Evolutionary conservation across 2,329 filamentous ascomycete genomes (phyloP), one percentile per base, ranked within the genome.

Genomic region (Ophiosphaerella herpotricha): DNA sequence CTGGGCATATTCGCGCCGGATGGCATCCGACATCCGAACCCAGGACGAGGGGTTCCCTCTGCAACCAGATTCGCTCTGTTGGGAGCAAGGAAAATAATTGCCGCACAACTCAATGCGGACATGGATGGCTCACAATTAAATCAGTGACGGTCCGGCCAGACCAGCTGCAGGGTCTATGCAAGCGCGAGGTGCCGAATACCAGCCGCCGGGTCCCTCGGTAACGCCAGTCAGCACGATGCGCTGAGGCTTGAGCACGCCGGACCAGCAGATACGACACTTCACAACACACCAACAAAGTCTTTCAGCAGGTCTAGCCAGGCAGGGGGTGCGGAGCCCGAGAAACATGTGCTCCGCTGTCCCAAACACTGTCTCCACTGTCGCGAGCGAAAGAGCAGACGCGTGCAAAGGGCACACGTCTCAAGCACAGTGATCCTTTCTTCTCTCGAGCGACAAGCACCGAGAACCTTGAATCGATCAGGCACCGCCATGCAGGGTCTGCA

Each of bases 391-490:
- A 39, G 16, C 14, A 13, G 36, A 21, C 14, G 36, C 52, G 43
- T 21, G 40, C 36, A 18, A 52, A 34, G 39, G 36, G 29, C 46
- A 13, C 39, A 42, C 23, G 48, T 44, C 49, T 43, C 42, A 42
- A 45, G 42, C 39, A 49, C 37, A 37, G 26, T 18, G 37, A 46
- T 47, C 36, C 39, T 54, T 16, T 26, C 44, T 37, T 23, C 14
- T 34, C 31, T 34, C n/a, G 18, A 8, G n/a, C 11, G 21, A 26
- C 31, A 34, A 46, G 31, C 36, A 37, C 9, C 16, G 24, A 16
- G 36, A 39, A 46, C 31, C 44, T 35, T 26, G 44, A 36, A 46
- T 18, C 44, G 44, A 46, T 46, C 44, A 46, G 44, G 44, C 16
- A 46, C 43, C 16, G 39, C 43, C 31, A 35, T 14, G 35, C 44